A percentile compares a stretch with the other conserved stretches of the same genome.
These are phyloP conservation scores for Penstemon newberryi DNA, from an alignment of 257 asterid genomes.

Conservation along the genomic window DNA sequence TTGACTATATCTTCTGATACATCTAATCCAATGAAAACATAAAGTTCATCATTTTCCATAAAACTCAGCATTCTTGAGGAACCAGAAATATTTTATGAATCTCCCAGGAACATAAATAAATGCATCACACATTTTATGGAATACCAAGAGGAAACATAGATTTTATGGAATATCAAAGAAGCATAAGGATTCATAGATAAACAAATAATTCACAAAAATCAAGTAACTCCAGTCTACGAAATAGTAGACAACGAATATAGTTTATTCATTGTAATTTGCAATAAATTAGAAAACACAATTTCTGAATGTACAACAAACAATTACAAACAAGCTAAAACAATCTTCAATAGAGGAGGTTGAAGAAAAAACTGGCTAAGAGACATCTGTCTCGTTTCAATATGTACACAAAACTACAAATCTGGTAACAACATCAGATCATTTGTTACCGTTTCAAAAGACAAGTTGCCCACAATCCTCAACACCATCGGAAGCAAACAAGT, in stretches of 20 bases:
- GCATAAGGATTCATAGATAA: too few relatives aligned
- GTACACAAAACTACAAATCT: conserved; percentile 23
- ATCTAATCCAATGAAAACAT: too few relatives aligned
- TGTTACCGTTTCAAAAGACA: conserved; percentile 27
- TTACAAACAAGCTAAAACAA: conserved; percentile 25
- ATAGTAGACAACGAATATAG: not conserved
- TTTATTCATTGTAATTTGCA: not conserved
- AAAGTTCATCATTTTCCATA: too few relatives aligned
- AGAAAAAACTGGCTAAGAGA: conserved; percentile 26
- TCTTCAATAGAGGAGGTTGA: conserved; percentile 46
- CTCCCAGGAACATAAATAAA: too few relatives aligned
- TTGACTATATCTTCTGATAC: too few relatives aligned
- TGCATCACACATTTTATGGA: too few relatives aligned
- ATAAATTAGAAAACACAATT: not conserved
- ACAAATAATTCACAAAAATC: too few relatives aligned
- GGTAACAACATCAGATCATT: conserved; percentile 23
- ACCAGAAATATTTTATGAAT: too few relatives aligned
- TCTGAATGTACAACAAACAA: conserved; percentile 33
- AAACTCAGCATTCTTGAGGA: too few relatives aligned
- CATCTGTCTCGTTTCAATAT: conserved; percentile 9
- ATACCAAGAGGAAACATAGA: too few relatives aligned
- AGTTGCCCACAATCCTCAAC: conserved; percentile 36
- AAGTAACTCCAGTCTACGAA: too few relatives aligned
- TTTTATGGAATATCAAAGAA: too few relatives aligned
- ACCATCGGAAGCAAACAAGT: conserved; percentile 45